A percentile compares a stretch with the other conserved stretches of the same genome.
phyloP scores from a whole-genome alignment of 2,329 filamentous ascomycete species.

The Trichoderma sp. region DNA sequence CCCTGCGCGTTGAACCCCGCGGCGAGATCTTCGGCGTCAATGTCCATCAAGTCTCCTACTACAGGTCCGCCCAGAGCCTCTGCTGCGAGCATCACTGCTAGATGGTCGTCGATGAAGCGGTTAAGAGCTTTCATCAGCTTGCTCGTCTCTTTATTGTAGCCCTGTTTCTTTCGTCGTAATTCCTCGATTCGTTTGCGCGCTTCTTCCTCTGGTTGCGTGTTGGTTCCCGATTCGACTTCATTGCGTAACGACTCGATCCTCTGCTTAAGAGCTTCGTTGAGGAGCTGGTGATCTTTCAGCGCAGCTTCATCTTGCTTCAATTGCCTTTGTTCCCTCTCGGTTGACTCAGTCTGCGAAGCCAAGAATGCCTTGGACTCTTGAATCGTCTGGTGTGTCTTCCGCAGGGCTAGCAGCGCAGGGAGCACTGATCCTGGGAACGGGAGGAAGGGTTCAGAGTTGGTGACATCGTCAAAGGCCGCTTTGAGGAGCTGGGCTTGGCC shows the following conservation, averaged over 20 bases:
- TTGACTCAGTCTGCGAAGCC: slow-evolving; percentile 42
- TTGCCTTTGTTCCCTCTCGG: slow-evolving; percentile 47
- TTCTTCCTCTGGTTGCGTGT: slow-evolving; percentile 61
- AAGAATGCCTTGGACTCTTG: slow-evolving; percentile 65
- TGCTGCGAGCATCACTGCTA: slow-evolving; percentile 76
- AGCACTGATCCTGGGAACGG: slow-evolving; percentile 68
- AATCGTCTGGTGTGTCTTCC: slow-evolving; percentile 65
- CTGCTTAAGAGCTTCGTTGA: slow-evolving; percentile 54
- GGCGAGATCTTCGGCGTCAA: slow-evolving; percentile 60
- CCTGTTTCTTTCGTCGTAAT: slow-evolving; percentile 58
- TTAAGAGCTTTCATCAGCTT: slow-evolving; percentile 65
- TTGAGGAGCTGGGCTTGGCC: slow-evolving; percentile 52
- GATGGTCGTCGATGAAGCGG: slow-evolving; percentile 67
- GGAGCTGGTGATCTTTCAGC: slow-evolving; percentile 56
- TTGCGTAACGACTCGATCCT: slow-evolving; percentile 61
- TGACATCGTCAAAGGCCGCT: slow-evolving; percentile 65
- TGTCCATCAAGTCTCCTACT: slow-evolving; percentile 70
- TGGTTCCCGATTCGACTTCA: slow-evolving; percentile 57
- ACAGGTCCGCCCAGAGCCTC: slow-evolving; percentile 83
- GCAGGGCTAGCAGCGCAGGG: slow-evolving; percentile 70
- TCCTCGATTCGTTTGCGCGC: slow-evolving; percentile 63
- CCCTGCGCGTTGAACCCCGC: slow-evolving; percentile 63
- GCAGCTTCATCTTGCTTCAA: slow-evolving; percentile 54
- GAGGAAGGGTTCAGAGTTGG: slow-evolving; percentile 63
- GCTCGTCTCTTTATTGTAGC: slow-evolving; percentile 62